Base-by-base conservation (phyloP, 108 stramenopile species). In the Fragilaria crotonensis region DNA sequence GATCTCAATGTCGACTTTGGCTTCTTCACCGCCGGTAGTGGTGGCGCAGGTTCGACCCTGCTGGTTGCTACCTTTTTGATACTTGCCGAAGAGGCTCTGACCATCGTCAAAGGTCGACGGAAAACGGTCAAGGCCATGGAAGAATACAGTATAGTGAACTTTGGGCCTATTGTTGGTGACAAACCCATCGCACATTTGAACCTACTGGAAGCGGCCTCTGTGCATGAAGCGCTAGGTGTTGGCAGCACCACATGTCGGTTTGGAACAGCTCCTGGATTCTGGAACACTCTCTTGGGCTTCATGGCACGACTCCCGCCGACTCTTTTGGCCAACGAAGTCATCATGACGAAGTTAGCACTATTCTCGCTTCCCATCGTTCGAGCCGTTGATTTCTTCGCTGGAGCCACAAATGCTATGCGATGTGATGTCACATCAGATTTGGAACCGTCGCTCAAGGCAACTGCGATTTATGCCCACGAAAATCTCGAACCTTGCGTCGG, bases 401-500 rank as follows among this genome's bases (percentile, higher is more conserved):
- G 92, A n/a, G 81, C 87, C 7, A 89, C 85, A n/a, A 85, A 85
- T 54, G 84, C 78, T 0, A 85, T 85, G 80, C 72, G 79, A 3
- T 64, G 64, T 51, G 84, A 85, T 62, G 72, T 79, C 22, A 54
- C 68, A 0, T 46, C 51, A n/a, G 31, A 32, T 20, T 50, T 65
- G 45, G 49, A 58, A n/a, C 59, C 59, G 21, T 36, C 3, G 11
- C 22, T 48, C 0, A 20, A 28, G 19, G 68, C 62, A 7, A 51
- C 68, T 17, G 62, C 66, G 18, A 59, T 81, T 23, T 73, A 73
- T 33, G 85, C 71, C 5, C 92, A 93, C 54, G 70, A 82, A 7
- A 84, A 93, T 70, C 70, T 93, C 36, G 92, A 93, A 57, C 72
- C 78, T 18, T 85, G 84, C 48, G 92, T 93, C 0, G 92, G 92